Evolutionary conservation across 192 early-diverging fungal species (phyloP).

Genomic region (Umbelopsis sp.): DNA sequence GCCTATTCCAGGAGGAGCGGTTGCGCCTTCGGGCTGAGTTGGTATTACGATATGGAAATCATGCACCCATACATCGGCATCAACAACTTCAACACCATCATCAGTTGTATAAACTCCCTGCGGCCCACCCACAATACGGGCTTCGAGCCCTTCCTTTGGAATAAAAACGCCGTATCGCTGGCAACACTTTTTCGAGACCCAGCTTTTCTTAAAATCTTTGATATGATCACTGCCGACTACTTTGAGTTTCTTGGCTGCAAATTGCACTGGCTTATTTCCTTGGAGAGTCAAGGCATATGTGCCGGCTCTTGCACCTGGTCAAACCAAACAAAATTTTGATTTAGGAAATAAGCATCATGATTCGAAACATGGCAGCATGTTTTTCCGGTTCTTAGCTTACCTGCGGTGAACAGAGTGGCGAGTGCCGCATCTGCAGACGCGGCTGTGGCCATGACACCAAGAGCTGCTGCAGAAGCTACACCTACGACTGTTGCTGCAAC

Average conservation of each 20-base stretch:
- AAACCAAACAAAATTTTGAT: not conserved
- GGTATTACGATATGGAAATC: not conserved
- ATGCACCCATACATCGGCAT: not conserved
- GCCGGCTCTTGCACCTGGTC: conserved; percentile 3
- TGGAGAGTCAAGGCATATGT: not conserved
- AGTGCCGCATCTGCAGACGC: conserved; percentile 7
- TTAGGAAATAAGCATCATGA: not conserved
- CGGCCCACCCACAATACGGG: not conserved
- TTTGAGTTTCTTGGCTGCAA: not conserved
- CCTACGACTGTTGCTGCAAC: conserved; percentile 13
- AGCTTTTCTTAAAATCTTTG: conserved; percentile 1
- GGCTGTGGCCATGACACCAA: not conserved
- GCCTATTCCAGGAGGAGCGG: not conserved
- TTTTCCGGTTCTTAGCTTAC: not conserved
- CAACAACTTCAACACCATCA: not conserved
- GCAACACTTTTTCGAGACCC: conserved; percentile 10
- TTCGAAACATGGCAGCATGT: not conserved
- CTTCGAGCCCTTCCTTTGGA: conserved; percentile 1
- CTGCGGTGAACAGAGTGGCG: not conserved
- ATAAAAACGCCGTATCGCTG: not conserved
- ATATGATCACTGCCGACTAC: conserved; percentile 7
- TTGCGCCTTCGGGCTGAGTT: not conserved
- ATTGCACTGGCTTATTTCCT: not conserved
- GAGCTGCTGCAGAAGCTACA: not conserved
- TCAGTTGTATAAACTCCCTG: not conserved